These are phyloP conservation scores for Fusarium protoensiforme DNA, from an alignment of 2,329 filamentous ascomycete species.

Conservation along the genomic window DNA sequence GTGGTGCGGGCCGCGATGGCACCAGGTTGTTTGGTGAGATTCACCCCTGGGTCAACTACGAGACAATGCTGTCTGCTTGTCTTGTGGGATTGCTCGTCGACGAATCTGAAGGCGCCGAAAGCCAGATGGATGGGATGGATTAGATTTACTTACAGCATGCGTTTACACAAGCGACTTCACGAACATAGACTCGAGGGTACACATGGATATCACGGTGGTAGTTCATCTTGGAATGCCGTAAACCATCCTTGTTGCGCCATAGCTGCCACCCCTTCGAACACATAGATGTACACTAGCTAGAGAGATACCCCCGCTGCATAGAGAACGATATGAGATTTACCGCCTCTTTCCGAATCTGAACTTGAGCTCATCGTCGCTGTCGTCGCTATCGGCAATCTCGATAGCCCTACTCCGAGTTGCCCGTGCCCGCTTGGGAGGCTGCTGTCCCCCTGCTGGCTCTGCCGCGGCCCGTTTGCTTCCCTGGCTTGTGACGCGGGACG, in stretches of 20 bases:
- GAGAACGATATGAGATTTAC: constrained; percentile 39
- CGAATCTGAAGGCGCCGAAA: constrained; percentile 58
- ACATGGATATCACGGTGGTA: neutral
- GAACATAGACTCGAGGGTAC: neutral
- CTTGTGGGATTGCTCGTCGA: constrained; percentile 72
- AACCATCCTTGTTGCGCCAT: constrained; percentile 16
- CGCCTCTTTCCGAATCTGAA: constrained; percentile 66
- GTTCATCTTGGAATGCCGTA: neutral
- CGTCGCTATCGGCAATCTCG: constrained; percentile 53
- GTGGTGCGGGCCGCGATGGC: constrained; percentile 70
- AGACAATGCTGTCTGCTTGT: constrained; percentile 74
- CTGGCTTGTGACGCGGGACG: constrained; percentile 40
- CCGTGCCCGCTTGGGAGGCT: constrained; percentile 48
- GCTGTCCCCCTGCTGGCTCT: constrained; percentile 42
- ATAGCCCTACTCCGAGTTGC: constrained; percentile 51
- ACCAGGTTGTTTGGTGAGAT: constrained; percentile 73
- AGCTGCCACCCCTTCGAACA: constrained; percentile 18
- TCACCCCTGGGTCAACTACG: constrained; percentile 79
- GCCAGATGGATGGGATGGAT: constrained; percentile 71
- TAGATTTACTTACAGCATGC: constrained; percentile 44
- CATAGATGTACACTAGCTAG: constrained; percentile 42
- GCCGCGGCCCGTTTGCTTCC: constrained; percentile 50
- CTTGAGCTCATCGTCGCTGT: constrained; percentile 67
- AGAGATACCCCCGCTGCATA: constrained; percentile 46
- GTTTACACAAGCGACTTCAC: neutral